phyloP scores from a whole-genome alignment of 768 basidiomycete species.

The Lenzites betulinus region DNA sequence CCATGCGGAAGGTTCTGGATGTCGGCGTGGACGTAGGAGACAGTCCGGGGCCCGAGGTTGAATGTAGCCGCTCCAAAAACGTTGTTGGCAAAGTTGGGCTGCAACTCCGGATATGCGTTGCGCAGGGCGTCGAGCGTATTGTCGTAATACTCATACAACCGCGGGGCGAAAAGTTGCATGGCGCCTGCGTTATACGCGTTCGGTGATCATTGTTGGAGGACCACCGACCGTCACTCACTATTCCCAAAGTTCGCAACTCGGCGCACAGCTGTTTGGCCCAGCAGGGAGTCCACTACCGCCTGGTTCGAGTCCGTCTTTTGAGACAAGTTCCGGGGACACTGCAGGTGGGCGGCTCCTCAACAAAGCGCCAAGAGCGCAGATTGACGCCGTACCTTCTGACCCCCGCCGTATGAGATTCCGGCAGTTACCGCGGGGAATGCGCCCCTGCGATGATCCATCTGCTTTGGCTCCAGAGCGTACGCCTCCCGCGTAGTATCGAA shows the following conservation, averaged over 20 bases:
- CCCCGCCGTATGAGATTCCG: no score
- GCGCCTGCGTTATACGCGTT: not conserved
- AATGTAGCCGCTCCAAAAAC: conserved; percentile 32
- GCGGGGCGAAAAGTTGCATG: not conserved
- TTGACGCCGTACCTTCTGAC: conserved; percentile 33
- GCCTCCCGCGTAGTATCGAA: not conserved
- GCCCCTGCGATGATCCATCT: conserved; percentile 18
- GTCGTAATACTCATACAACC: not conserved
- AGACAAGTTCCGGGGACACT: not conserved
- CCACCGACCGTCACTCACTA: not conserved
- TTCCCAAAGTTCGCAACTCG: not conserved
- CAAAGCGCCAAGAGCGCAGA: not conserved
- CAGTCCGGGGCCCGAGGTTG: conserved; percentile 31
- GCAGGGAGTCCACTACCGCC: not conserved
- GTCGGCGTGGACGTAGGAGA: conserved; percentile 30
- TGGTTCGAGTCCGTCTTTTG: not conserved
- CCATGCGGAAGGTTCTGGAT: conserved; percentile 34
- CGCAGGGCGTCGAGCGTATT: not conserved
- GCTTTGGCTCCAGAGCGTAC: not conserved
- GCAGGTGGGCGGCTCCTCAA: no score
- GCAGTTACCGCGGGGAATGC: conserved; percentile 22
- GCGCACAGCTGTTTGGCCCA: not conserved
- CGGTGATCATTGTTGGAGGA: not conserved
- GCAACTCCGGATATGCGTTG: not conserved
- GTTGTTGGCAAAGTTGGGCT: conserved; percentile 28